Conservation (phyloP, 441 rosid genomes). For the Euphorbia corollata region DNA sequence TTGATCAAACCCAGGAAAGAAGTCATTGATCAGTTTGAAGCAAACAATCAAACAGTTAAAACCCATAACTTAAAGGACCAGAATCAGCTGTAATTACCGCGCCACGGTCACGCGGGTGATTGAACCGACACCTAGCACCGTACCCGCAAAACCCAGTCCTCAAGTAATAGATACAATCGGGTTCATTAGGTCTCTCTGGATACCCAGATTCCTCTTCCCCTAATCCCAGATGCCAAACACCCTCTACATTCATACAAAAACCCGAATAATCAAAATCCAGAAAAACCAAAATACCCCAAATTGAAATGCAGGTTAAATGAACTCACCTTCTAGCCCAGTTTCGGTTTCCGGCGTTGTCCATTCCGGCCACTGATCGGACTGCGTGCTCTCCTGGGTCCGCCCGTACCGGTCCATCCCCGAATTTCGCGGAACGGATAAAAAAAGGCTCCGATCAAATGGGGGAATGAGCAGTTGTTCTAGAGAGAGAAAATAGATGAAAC, state of each 20-base stretch:
- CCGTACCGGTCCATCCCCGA: constrained; percentile 69
- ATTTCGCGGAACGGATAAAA: constrained; percentile 20
- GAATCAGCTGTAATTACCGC: constrained; percentile 39
- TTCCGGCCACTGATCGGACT: constrained; percentile 69
- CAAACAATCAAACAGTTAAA: constrained; percentile 5
- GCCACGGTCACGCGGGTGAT: constrained; percentile 75
- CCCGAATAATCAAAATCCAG: constrained; percentile 10
- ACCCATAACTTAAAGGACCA: constrained; percentile 12
- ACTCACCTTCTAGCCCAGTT: constrained; percentile 60
- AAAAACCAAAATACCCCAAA: constrained; percentile 8
- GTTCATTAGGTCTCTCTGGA: constrained; percentile 66
- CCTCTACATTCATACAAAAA: constrained; percentile 40
- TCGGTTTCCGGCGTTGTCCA: constrained; percentile 55
- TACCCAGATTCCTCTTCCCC: constrained; percentile 49
- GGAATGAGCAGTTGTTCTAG: constrained; percentile 5
- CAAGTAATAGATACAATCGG: constrained; percentile 69
- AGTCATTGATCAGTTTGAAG: constrained; percentile 21
- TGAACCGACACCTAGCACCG: constrained; percentile 80
- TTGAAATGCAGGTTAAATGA: constrained; percentile 22
- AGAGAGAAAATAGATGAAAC: constrained; percentile 15
- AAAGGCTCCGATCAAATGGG: constrained; percentile 26
- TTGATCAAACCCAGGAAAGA: background rate
- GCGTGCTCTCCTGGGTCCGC: constrained; percentile 49
- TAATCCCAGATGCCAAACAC: constrained; percentile 55
- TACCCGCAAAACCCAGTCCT: constrained; percentile 72